Conservation (phyloP, 2,329 filamentous ascomycete genomes). For the Aspergillus sp. region DNA sequence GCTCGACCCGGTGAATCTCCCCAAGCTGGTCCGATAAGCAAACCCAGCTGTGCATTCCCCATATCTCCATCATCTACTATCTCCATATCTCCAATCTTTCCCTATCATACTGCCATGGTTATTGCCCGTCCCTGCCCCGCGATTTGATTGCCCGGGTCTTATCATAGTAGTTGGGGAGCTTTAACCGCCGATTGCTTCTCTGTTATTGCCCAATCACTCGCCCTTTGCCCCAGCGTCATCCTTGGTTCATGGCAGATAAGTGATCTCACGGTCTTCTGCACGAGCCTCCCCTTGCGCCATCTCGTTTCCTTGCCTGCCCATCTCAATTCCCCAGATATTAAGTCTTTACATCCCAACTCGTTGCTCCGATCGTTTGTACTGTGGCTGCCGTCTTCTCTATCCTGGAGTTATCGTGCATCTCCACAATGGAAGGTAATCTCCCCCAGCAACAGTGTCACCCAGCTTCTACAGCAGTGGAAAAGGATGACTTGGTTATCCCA, state of each 20-base stretch:
- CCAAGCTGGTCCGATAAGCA: background rate
- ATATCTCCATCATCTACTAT: background rate
- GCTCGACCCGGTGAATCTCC: background rate
- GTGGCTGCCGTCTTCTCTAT: background rate
- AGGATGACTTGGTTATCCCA: conserved; percentile 48
- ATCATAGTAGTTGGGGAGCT: background rate
- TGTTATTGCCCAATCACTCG: background rate
- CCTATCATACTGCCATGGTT: background rate
- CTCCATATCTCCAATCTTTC: background rate
- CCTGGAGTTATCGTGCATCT: background rate
- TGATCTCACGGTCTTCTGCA: background rate
- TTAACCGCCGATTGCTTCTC: background rate
- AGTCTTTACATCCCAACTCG: background rate
- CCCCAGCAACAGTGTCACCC: conserved; percentile 24
- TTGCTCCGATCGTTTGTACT: background rate
- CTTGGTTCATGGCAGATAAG: conserved; percentile 3
- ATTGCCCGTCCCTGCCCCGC: background rate
- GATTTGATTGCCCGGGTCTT: background rate
- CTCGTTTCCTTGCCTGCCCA: background rate
- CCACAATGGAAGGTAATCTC: conserved; percentile 22
- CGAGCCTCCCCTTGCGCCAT: background rate
- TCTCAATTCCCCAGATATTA: background rate
- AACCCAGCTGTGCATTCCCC: background rate
- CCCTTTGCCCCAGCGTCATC: background rate
- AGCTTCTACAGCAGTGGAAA: conserved; percentile 39